These are phyloP conservation scores for Lycium ferocissimum DNA, from an alignment of 257 asterid genomes.

Conservation along the genomic window DNA sequence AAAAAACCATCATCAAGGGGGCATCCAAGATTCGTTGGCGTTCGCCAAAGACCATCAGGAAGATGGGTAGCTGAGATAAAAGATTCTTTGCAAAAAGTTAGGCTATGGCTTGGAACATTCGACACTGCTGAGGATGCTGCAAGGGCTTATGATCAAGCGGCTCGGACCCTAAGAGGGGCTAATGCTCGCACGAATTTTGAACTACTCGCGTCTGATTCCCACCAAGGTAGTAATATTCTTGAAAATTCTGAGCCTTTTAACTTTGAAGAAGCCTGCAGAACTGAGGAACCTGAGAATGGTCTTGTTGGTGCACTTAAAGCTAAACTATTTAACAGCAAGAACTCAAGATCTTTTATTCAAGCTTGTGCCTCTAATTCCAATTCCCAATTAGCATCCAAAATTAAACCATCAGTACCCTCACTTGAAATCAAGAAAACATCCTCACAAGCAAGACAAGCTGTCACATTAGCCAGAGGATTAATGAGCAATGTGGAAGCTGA, in stretches of 20 bases:
- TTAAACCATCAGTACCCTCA: background rate
- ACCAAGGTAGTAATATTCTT: conserved; percentile 1
- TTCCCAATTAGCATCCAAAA: background rate
- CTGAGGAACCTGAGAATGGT: conserved; percentile 60
- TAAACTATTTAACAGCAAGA: conserved; percentile 52
- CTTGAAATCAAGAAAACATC: background rate
- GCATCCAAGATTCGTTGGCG: conserved; percentile 78
- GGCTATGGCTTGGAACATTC: conserved; percentile 85
- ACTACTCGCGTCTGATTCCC: conserved; percentile 43
- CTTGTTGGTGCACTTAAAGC: conserved; percentile 76
- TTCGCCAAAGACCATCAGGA: conserved; percentile 83
- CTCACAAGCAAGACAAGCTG: background rate
- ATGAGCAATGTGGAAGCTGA: background rate
- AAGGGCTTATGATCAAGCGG: conserved; percentile 79
- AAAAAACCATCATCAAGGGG: conserved; percentile 67
- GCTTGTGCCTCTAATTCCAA: conserved; percentile 21
- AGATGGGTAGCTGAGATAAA: conserved; percentile 96
- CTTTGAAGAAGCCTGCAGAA: conserved; percentile 73
- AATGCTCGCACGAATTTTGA: conserved; percentile 79
- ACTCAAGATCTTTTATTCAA: conserved; percentile 38
- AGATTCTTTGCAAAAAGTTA: conserved; percentile 76
- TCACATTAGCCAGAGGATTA: too few species aligned
- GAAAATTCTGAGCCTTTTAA: conserved; percentile 60
- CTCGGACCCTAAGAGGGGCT: conserved; percentile 69
- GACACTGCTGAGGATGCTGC: conserved; percentile 91